Percentiles rank a stretch among this genome's conserved stretches.
phyloP scores from a whole-genome alignment of 2,329 filamentous ascomycete species.

The Didymella glomerata region DNA sequence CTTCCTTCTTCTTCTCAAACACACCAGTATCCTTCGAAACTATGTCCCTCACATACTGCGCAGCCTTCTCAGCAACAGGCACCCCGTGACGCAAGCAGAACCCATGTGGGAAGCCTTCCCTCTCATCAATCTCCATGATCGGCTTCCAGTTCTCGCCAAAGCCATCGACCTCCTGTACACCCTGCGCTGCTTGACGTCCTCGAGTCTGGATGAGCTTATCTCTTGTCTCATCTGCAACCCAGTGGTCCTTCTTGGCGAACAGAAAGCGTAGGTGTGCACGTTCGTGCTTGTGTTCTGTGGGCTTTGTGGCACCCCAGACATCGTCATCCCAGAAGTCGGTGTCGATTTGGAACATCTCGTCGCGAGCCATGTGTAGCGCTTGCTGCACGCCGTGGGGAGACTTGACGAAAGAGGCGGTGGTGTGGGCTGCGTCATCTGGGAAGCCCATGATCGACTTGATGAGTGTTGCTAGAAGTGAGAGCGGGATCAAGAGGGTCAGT shows the following conservation, averaged over 20 bases:
- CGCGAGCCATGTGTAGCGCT: slow-evolving; percentile 65
- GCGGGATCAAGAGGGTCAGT: slow-evolving; percentile 55
- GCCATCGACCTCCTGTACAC: slow-evolving; percentile 21
- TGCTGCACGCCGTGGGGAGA: slow-evolving; percentile 61
- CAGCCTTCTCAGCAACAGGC: slow-evolving; percentile 61
- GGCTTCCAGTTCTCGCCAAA: slow-evolving; percentile 53
- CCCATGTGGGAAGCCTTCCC: slow-evolving; percentile 64
- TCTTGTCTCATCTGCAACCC: slow-evolving; percentile 67
- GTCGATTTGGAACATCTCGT: slow-evolving; percentile 66
- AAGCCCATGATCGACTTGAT: slow-evolving; percentile 56
- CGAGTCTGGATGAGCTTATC: slow-evolving; percentile 62
- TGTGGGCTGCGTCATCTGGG: slow-evolving; percentile 54
- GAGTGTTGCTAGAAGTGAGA: slow-evolving; percentile 50
- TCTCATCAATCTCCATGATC: slow-evolving; percentile 64
- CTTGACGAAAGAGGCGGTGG: slow-evolving; percentile 61
- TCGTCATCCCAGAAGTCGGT: slow-evolving; percentile 66
- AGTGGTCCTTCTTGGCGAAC: slow-evolving; percentile 68
- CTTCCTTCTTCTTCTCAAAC: slow-evolving; percentile 18
- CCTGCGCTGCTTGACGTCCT: slow-evolving; percentile 33
- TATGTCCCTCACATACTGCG: slow-evolving; percentile 58
- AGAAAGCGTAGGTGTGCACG: slow-evolving; percentile 63
- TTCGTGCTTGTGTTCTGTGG: slow-evolving; percentile 39
- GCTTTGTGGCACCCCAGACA: slow-evolving; percentile 63
- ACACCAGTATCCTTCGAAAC: slow-evolving; percentile 33
- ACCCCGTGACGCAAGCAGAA: slow-evolving; percentile 64